These are phyloP conservation scores for Tylopilus balloui DNA, from an alignment of 768 basidiomycete species.

Conservation along the genomic window DNA sequence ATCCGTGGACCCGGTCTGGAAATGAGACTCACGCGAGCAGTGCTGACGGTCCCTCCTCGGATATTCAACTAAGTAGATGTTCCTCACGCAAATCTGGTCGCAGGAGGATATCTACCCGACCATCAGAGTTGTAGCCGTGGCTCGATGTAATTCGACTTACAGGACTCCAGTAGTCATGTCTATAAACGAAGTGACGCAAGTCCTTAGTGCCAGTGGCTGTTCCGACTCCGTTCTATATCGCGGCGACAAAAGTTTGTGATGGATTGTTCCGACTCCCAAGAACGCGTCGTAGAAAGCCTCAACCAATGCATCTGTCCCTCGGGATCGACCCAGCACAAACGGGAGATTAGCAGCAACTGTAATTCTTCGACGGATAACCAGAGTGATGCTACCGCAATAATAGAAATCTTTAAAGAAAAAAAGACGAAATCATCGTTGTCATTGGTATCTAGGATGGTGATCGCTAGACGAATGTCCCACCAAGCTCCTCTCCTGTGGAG, in stretches of 20 bases:
- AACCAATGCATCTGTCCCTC: conserved; percentile 34
- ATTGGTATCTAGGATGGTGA: conserved; percentile 50
- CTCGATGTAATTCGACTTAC: conserved; percentile 1
- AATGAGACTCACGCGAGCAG: conserved; percentile 29
- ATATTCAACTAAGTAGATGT: conserved; percentile 38
- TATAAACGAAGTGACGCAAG: conserved; percentile 32
- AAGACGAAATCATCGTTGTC: conserved; percentile 32
- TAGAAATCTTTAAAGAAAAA: conserved; percentile 35
- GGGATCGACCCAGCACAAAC: conserved; percentile 38
- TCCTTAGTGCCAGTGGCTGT: conserved; percentile 7
- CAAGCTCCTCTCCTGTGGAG: conserved; percentile 45
- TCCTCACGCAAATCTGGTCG: conserved; percentile 36
- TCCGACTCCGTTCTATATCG: conserved; percentile 21
- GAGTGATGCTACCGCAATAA: conserved; percentile 45
- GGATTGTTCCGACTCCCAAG: conserved; percentile 39
- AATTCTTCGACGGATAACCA: conserved; percentile 44
- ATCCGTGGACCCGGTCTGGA: conserved; percentile 21
- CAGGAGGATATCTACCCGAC: conserved; percentile 40
- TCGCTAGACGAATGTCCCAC: conserved; percentile 46
- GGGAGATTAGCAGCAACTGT: conserved; percentile 40
- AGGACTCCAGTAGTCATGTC: conserved; percentile 38
- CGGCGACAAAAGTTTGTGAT: conserved; percentile 39
- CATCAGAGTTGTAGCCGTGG: conserved; percentile 8
- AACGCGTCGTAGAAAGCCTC: conserved; percentile 39
- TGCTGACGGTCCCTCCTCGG: conserved; percentile 41